These are phyloP conservation scores for Aspergillus sergii DNA, from an alignment of 2,329 filamentous ascomycete species.

Conservation along the genomic window DNA sequence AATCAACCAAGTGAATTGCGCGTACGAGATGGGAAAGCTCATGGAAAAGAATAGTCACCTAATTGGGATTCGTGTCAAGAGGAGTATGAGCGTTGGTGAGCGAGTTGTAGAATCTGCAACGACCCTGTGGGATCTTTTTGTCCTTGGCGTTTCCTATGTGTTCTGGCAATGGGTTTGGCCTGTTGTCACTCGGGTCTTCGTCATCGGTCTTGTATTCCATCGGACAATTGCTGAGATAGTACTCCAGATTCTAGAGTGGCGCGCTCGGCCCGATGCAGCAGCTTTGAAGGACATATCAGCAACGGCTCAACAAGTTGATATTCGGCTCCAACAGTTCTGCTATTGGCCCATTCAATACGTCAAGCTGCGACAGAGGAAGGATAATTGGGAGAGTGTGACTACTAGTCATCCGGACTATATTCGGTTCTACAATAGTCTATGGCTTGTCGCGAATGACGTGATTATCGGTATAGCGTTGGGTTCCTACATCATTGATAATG, in stretches of 20 bases:
- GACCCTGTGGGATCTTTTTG: conserved; percentile 75
- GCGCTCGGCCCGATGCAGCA: conserved; percentile 72
- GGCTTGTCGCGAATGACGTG: conserved; percentile 97
- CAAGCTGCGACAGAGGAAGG: conserved; percentile 83
- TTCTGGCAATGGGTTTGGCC: conserved; percentile 78
- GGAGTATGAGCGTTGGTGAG: conserved; percentile 90
- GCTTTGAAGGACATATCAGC: conserved; percentile 95
- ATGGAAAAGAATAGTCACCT: conserved; percentile 88
- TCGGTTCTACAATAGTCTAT: conserved; percentile 96
- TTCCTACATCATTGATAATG: conserved; percentile 96
- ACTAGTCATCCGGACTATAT: conserved; percentile 97
- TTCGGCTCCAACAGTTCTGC: conserved; percentile 94
- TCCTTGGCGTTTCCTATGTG: conserved; percentile 69
- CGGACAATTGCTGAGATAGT: conserved; percentile 79
- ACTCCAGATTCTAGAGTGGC: conserved; percentile 80
- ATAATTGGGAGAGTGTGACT: conserved; percentile 93
- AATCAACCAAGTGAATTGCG: conserved; percentile 94
- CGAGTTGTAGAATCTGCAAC: conserved; percentile 91
- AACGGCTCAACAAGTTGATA: conserved; percentile 95
- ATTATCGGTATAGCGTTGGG: conserved; percentile 97
- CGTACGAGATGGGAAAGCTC: conserved; percentile 81
- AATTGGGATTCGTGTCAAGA: conserved; percentile 77
- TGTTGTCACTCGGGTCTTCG: conserved; percentile 70
- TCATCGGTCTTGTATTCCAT: conserved; percentile 77
- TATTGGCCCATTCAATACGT: conserved; percentile 98